These are phyloP conservation scores for Fremontodendron californicum DNA, from an alignment of 345 rosid species.

Conservation along the genomic window DNA sequence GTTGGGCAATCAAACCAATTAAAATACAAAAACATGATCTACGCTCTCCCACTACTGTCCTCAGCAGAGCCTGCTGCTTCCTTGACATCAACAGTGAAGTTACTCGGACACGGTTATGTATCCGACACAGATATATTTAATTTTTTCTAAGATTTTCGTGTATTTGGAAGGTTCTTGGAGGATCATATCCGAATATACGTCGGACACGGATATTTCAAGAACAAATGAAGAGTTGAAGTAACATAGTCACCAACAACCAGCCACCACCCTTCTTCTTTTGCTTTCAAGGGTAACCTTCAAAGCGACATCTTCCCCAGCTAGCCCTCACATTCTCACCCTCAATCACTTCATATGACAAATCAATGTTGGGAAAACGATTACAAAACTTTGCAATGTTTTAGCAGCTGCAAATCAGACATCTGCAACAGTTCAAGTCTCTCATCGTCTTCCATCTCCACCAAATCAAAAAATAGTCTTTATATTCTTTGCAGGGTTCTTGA, in stretches of 20 bases:
- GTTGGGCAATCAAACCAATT: too few relatives aligned
- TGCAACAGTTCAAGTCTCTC: conserved; percentile 72
- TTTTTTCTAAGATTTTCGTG: too few relatives aligned
- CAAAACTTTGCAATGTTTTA: conserved; percentile 84
- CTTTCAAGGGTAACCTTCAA: conserved; percentile 67
- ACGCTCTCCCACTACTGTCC: conserved; percentile 7
- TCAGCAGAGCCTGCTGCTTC: conserved; percentile 38
- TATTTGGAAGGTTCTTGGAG: too few relatives aligned
- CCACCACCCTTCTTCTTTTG: conserved; percentile 98
- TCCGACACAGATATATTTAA: too few relatives aligned
- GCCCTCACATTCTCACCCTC: background rate
- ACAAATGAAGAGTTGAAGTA: too few relatives aligned
- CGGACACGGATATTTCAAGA: too few relatives aligned
- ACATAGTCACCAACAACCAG: conserved; percentile 89
- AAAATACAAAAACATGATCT: background rate
- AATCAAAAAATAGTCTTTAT: conserved; percentile 77
- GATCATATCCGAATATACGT: too few relatives aligned
- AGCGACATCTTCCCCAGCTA: conserved; percentile 49
- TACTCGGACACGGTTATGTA: too few relatives aligned
- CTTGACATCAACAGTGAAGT: conserved; percentile 52
- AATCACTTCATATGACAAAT: conserved; percentile 59
- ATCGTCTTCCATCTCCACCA: conserved; percentile 89
- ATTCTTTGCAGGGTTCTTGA: conserved; percentile 70
- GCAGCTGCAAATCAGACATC: conserved; percentile 59
- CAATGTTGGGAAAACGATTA: conserved; percentile 82